Percentiles rank a stretch among this genome's conserved stretches.
phyloP scores from a whole-genome alignment of 2,329 filamentous ascomycete species.

The Corynespora cassiicola region DNA sequence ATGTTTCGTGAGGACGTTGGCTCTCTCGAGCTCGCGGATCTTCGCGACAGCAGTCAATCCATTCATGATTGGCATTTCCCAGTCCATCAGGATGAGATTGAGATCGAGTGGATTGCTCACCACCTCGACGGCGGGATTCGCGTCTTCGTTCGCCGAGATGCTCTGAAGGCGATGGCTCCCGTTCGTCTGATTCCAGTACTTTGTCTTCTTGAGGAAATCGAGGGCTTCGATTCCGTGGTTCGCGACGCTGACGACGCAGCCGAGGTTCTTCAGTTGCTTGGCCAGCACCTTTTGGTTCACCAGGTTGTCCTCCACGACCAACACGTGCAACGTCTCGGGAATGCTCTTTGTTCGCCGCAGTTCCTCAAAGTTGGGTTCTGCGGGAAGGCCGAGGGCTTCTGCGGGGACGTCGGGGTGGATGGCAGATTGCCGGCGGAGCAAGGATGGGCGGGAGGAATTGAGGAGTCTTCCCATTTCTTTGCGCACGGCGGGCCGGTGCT shows the following conservation, averaged over 20 bases:
- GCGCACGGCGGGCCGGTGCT: slow-evolving; percentile 16
- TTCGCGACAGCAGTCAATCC: slow-evolving; percentile 32
- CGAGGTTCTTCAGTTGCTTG: slow-evolving; percentile 45
- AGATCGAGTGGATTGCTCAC: slow-evolving; percentile 41
- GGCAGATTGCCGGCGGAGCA: not conserved
- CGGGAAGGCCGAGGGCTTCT: slow-evolving; percentile 9
- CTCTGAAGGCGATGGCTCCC: too few relatives aligned
- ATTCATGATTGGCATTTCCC: slow-evolving; percentile 45
- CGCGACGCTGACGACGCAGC: slow-evolving; percentile 46
- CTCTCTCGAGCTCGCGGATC: slow-evolving; percentile 32
- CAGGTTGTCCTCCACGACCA: slow-evolving; percentile 48
- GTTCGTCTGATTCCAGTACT: slow-evolving; percentile 29
- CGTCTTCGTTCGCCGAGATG: too few relatives aligned
- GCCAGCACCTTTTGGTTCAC: slow-evolving; percentile 50
- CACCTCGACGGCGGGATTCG: too few relatives aligned
- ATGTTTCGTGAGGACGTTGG: slow-evolving; percentile 22
- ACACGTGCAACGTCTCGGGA: slow-evolving; percentile 24
- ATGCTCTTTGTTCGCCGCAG: slow-evolving; percentile 11
- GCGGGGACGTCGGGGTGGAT: slow-evolving; percentile 4
- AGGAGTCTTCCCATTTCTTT: slow-evolving; percentile 10
- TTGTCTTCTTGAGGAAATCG: slow-evolving; percentile 37
- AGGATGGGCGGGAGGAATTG: too few relatives aligned
- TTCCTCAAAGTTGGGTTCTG: slow-evolving; percentile 7
- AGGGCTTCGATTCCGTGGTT: slow-evolving; percentile 48
- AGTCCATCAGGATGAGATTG: slow-evolving; percentile 39